A percentile compares a stretch with the other conserved stretches of the same genome.
phyloP scores from a whole-genome alignment of 768 basidiomycete species.

The Mycena kentingensis region DNA sequence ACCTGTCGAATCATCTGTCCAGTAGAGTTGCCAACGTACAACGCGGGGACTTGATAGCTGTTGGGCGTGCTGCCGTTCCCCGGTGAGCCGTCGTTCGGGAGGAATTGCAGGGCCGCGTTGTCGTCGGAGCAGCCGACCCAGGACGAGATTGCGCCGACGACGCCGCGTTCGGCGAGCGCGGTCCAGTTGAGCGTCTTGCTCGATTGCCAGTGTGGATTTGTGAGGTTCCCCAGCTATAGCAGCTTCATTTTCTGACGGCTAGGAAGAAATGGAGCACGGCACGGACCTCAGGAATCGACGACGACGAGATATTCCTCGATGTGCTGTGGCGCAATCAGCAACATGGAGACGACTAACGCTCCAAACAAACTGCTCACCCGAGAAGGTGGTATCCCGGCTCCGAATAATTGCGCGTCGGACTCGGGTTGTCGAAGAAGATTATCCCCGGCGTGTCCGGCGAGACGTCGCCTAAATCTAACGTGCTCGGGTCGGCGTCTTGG shows the following conservation, averaged over 20 bases:
- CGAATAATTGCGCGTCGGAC: slow-evolving; percentile 33
- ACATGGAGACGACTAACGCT: not conserved
- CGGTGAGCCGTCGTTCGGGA: slow-evolving; percentile 31
- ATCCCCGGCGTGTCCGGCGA: slow-evolving; percentile 20
- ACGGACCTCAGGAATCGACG: slow-evolving; percentile 31
- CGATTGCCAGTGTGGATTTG: slow-evolving; percentile 36
- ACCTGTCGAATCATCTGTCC: slow-evolving; percentile 30
- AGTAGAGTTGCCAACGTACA: slow-evolving; percentile 34
- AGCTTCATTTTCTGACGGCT: not conserved
- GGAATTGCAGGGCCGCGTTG: slow-evolving; percentile 32
- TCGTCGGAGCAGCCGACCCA: slow-evolving; percentile 34
- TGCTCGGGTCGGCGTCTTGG: slow-evolving; percentile 22
- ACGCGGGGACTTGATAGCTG: slow-evolving; percentile 31
- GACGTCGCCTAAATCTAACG: slow-evolving; percentile 26
- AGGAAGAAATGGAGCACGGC: not conserved
- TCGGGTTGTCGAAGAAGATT: slow-evolving; percentile 35
- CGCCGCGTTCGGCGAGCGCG: slow-evolving; percentile 22
- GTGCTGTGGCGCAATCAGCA: slow-evolving; percentile 21
- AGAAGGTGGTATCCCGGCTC: slow-evolving; percentile 31
- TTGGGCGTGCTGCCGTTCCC: slow-evolving; percentile 20
- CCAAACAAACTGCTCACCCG: slow-evolving; percentile 22
- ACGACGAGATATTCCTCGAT: slow-evolving; percentile 24
- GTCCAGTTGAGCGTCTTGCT: slow-evolving; percentile 32
- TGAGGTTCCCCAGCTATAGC: slow-evolving; percentile 30
- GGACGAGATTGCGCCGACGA: slow-evolving; percentile 28